These are phyloP conservation scores for Pichia gijzeniarum DNA, from an alignment of 805 yeast genomes.

Conservation along the genomic window DNA sequence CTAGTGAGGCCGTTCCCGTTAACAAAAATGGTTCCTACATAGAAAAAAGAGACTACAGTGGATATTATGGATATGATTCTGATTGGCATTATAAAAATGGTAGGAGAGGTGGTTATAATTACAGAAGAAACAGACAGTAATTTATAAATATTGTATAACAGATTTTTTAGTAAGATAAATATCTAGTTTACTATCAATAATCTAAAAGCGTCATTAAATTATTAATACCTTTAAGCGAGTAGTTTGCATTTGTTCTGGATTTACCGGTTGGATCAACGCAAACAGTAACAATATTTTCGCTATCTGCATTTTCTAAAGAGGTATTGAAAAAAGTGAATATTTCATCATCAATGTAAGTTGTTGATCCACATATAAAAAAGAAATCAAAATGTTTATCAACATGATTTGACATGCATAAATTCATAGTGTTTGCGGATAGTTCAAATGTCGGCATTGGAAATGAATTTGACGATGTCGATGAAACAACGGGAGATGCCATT, in stretches of 20 bases:
- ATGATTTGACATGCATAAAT: neutral
- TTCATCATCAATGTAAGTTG: conserved; percentile 65
- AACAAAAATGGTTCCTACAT: neutral
- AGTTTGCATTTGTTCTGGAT: conserved; percentile 43
- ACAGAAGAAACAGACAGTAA: neutral
- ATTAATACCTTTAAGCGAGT: conserved; percentile 61
- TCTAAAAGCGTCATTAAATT: conserved; percentile 51
- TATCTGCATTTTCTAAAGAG: conserved; percentile 31
- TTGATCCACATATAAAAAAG: conserved; percentile 57
- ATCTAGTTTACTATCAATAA: conserved; percentile 11
- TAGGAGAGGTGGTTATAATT: neutral
- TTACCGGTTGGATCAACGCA: conserved; percentile 41
- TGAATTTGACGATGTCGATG: neutral
- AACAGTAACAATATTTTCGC: conserved; percentile 47
- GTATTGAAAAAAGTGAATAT: conserved; percentile 48
- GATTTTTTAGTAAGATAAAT: neutral
- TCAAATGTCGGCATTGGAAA: conserved; percentile 1
- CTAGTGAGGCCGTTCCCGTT: no score
- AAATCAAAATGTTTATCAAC: conserved; percentile 30
- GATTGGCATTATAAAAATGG: conserved; percentile 1
- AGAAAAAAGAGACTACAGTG: neutral
- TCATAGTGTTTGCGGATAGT: neutral
- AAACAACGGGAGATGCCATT: conserved; percentile 11
- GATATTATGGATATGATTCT: neutral
- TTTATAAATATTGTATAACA: conserved; percentile 1